phyloP scores from a whole-genome alignment of 2,329 filamentous ascomycete species.

The Hypoxylon sp. region DNA sequence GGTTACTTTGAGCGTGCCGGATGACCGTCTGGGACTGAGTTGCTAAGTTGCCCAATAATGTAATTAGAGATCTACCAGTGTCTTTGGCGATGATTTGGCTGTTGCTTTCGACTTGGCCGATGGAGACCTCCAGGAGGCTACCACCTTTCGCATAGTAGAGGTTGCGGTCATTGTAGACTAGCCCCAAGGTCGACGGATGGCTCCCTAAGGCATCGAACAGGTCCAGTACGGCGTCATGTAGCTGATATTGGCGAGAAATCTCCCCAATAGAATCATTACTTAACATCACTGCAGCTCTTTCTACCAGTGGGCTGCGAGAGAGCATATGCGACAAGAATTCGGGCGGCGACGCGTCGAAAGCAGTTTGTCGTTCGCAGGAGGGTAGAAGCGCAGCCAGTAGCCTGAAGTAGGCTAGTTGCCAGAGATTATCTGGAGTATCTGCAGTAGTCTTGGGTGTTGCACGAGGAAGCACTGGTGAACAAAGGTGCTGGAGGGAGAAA shows the following conservation, averaged over 20 bases:
- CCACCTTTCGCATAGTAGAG: slow-evolving; percentile 53
- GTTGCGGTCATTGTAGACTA: slow-evolving; percentile 55
- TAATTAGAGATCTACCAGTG: slow-evolving; percentile 48
- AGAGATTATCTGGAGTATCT: slow-evolving; percentile 13
- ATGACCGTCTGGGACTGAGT: slow-evolving; percentile 55
- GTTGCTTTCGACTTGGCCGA: slow-evolving; percentile 33
- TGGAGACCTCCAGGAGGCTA: slow-evolving; percentile 57
- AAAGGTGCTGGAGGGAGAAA: slow-evolving; percentile 3
- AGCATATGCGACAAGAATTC: slow-evolving; percentile 34
- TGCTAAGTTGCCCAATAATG: slow-evolving; percentile 51
- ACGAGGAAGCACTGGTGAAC: background rate
- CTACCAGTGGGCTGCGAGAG: slow-evolving; percentile 46
- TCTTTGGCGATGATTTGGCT: slow-evolving; percentile 42
- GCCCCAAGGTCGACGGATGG: slow-evolving; percentile 52
- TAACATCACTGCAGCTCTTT: slow-evolving; percentile 38
- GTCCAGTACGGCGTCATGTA: slow-evolving; percentile 59
- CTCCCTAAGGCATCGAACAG: slow-evolving; percentile 57
- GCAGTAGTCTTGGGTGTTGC: background rate
- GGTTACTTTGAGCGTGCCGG: slow-evolving; percentile 42
- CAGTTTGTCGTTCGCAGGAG: background rate
- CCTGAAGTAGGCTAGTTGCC: slow-evolving; percentile 40
- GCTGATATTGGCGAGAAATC: slow-evolving; percentile 39
- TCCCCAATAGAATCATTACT: slow-evolving; percentile 49
- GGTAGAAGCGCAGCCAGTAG: slow-evolving; percentile 42
- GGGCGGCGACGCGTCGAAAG: slow-evolving; percentile 17